A percentile compares a stretch with the other conserved stretches of the same genome.
phyloP scores from a whole-genome alignment of 1,284 basidiomycete species.

The Ceratobasidium sp. region DNA sequence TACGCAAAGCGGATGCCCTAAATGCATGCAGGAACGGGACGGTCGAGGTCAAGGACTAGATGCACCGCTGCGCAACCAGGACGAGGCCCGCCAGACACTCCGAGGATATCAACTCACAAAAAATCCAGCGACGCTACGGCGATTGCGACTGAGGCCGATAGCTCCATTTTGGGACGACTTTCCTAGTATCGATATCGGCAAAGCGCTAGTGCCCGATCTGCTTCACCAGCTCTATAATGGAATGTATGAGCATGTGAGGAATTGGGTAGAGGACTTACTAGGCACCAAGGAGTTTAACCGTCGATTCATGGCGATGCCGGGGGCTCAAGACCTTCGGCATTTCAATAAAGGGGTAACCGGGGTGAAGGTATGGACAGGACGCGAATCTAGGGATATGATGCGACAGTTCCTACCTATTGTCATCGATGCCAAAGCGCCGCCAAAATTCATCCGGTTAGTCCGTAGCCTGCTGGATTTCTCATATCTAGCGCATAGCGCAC shows the following conservation, averaged over 20 bases:
- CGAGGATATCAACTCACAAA: background rate
- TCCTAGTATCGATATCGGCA: conserved; percentile 5
- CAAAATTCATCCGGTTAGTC: too few species aligned
- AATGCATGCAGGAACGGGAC: background rate
- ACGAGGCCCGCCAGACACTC: background rate
- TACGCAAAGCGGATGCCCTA: conserved; percentile 1
- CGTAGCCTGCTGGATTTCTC: too few species aligned
- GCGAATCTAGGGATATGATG: conserved; percentile 11
- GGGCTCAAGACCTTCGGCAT: conserved; percentile 1
- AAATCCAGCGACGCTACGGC: background rate
- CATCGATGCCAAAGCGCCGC: background rate
- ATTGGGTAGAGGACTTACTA: background rate
- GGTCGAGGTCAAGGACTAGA: background rate
- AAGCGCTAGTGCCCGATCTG: background rate
- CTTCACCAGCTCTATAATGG: conserved; percentile 5
- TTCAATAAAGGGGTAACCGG: background rate
- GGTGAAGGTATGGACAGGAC: conserved; percentile 13
- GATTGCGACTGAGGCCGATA: background rate
- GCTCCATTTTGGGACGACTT: conserved; percentile 1
- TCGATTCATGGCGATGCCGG: conserved; percentile 16
- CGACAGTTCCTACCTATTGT: background rate
- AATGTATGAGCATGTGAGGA: conserved; percentile 44
- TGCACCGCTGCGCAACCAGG: background rate
- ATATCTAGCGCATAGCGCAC: too few species aligned
- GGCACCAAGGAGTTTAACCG: conserved; percentile 1